These are phyloP conservation scores for Emmonsia crescens DNA, from an alignment of 2,329 filamentous ascomycete species.

Conservation along the genomic window DNA sequence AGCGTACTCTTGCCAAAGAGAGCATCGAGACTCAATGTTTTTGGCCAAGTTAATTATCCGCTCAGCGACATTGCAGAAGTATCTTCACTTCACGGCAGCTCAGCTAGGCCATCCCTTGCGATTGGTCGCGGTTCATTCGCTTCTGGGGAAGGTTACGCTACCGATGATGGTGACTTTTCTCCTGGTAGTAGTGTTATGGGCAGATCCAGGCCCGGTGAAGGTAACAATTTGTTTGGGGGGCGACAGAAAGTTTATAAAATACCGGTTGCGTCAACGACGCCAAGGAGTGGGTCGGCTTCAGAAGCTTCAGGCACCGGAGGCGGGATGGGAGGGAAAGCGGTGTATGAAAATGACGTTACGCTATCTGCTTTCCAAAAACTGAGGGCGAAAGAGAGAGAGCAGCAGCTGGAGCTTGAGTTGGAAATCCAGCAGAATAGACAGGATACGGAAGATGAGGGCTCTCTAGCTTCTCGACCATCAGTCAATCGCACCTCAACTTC, in stretches of 20 bases:
- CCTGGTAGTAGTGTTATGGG: slow-evolving; percentile 62
- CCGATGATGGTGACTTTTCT: slow-evolving; percentile 54
- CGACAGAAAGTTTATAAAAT: slow-evolving; percentile 94
- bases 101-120: slow-evolving; percentile 47
- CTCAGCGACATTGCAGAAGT: slow-evolving; percentile 85
- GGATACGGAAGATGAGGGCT: slow-evolving; percentile 65
- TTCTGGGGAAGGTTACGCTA: slow-evolving; percentile 48
- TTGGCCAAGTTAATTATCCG: slow-evolving; percentile 49
- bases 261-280: slow-evolving; percentile 39
- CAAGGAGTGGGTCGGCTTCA: slow-evolving; percentile 26
- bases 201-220: slow-evolving; percentile 69
- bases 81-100: slow-evolving; percentile 59
- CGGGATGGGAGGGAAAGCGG: slow-evolving; percentile 52
- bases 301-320: slow-evolving; percentile 29
- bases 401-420: slow-evolving; percentile 34
- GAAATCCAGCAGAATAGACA: slow-evolving; percentile 25
- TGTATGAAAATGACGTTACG: slow-evolving; percentile 82
- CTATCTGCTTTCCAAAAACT: slow-evolving; percentile 73
- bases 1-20: slow-evolving; percentile 78
- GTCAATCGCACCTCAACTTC: slow-evolving; percentile 70
- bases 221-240: slow-evolving; percentile 88
- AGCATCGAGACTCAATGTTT: slow-evolving; percentile 65
- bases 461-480: slow-evolving; percentile 62
- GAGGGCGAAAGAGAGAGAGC: slow-evolving; percentile 44
- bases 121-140: slow-evolving; percentile 54